Conservation (phyloP, 345 rosid genomes). For the Chamaenerion angustifolium region DNA sequence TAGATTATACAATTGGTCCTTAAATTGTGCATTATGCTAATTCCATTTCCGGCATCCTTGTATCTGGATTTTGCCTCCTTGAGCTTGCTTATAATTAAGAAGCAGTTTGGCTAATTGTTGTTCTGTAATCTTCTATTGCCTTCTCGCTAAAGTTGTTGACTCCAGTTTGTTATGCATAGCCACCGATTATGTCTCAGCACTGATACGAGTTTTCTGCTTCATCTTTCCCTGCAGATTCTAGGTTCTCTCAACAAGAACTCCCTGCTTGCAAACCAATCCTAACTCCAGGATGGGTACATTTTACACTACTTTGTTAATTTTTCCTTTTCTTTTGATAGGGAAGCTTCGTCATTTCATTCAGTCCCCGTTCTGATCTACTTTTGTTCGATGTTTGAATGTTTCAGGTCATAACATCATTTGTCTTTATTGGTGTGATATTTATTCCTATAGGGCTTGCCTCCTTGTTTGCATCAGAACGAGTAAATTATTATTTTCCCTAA, state of each 20-base stretch:
- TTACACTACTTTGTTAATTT: too few relatives aligned
- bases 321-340: not conserved
- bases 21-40: too few relatives aligned
- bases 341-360: not conserved
- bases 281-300: conserved; percentile 56
- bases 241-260: conserved; percentile 69
- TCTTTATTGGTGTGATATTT: conserved; percentile 34
- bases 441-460: conserved; percentile 55
- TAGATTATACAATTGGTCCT: too few relatives aligned
- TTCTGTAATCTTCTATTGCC: too few relatives aligned
- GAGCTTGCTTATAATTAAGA: too few relatives aligned
- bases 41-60: too few relatives aligned
- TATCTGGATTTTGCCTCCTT: too few relatives aligned
- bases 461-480: conserved; percentile 44
- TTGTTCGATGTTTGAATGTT: not conserved
- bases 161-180: not conserved
- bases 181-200: not conserved
- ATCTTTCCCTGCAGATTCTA: conserved; percentile 39
- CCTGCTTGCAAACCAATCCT: conserved; percentile 76
- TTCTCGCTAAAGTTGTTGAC: too few relatives aligned
- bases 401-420: conserved; percentile 53
- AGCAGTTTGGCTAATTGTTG: too few relatives aligned
- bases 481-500: conserved; percentile 9
- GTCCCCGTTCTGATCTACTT: not conserved
- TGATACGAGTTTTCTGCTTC: conserved; percentile 3